Base-by-base conservation (phyloP, 1,139 yeast genomes). In the Scheffersomyces titani region DNA sequence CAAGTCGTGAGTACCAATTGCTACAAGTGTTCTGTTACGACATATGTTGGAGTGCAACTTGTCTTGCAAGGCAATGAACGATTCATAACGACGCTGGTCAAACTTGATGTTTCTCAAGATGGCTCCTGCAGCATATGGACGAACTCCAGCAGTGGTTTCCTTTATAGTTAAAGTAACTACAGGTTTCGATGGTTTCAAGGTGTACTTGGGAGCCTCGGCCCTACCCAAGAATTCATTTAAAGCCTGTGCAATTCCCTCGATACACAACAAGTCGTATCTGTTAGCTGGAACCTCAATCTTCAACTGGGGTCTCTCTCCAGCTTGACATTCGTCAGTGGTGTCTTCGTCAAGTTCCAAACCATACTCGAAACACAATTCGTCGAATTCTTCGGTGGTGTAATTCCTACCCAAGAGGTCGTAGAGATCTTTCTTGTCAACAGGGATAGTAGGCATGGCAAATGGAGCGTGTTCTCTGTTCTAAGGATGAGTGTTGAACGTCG, bases 331-430 rank as follows among this genome's bases (percentile, higher is more conserved):
- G 53, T 89, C 92, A 51, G 96, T 90, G 66, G 90, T 86, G 72
- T 96, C 99, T 77, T 96, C 99, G 73, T 96, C 99, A 63, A 96
- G 83, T 78, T 96, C 99, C 65, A 96, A 88, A 66, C 99, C 99
- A 66, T 93, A 96, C 70, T 93, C 96, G 78, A 96, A 96, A 78
- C 99, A 96, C 65, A 96, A 85, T 75, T 93, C 98, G 71, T 96
- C 99, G 69, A 96, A 93, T 71, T 93, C 99, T 68, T 92, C 87
- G 63, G 96, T 90, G 68, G 97, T 84, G 76, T 92, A 94, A 55
- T 81, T 73, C 69, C 83, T 86, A 60, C 96, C 98, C 62, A 94
- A 82, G 52, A 91, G 84, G 69, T 87, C 85, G 80, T 86, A 94
- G 62, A 94, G 86, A 72, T 93, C 98, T 70, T 88, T 91, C 75